Evolutionary conservation across 371 early-diverging fungal genomes (phyloP), one percentile per base, ranked within the genome.

Genomic region (Umbelopsis sp.): DNA sequence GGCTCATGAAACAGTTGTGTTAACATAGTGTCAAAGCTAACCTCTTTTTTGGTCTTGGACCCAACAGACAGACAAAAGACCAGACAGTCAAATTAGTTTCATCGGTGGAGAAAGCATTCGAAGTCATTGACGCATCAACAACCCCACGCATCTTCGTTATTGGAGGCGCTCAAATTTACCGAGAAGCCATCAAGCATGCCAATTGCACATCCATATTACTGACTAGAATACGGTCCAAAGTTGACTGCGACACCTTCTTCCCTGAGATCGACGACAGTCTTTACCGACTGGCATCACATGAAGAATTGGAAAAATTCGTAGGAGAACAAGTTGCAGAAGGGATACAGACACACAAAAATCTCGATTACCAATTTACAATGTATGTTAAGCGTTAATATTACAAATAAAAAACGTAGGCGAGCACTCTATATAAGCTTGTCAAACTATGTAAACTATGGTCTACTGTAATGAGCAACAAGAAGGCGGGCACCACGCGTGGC

Each of bases 191-290:
- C 22, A 70, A 70, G 9, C 83, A 84, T 32, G 73, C 80, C 8
- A 63, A 72, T 0, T 91, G 92, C 67, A 63, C 76, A 0, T 77
- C 81, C 50, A 80, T 92, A 63, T 76, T 92, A 11, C 53, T 92
- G 63, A 93, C 94, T 16, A 71, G 80, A 12, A 81, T 94, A n/a
- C 69, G 84, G 18, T 63, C 72, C 44, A 76, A 75, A 7, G 70
- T 84, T 8, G 72, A 77, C 10, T 92, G 91, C 64, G 93, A 93
- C 73, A 79, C 88, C 0, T 92, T 88, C 69, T 89, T 93, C 69
- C 91, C 91, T 6, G 73, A 72, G 8, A 78, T 91, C 52, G 75
- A 76, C 22, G 68, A 70, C 1, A 62, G 70, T 45, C 44, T 53
- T 0, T 85, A 67, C 50, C 69, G 72, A 5, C 44, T 72, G 45